Evolutionary conservation across 2,329 filamentous ascomycete species (phyloP).

Genomic region (Aquanectria penicillioides): DNA sequence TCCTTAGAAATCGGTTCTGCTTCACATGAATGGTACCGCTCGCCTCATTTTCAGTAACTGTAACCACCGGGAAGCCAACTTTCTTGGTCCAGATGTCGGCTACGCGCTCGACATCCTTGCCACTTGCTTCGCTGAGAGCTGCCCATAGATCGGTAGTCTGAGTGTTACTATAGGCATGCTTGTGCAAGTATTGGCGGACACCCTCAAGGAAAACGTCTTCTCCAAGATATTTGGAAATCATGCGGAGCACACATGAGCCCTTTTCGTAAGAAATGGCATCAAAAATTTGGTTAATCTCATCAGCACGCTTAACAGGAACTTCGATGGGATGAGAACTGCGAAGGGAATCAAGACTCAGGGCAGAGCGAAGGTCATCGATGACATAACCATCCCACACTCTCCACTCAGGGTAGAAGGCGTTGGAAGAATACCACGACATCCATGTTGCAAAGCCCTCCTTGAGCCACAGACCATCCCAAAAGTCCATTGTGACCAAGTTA

Average conservation of each 20-base stretch:
- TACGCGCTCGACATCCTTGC: conserved; percentile 87
- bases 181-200: conserved; percentile 89
- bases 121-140: conserved; percentile 86
- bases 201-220: conserved; percentile 94
- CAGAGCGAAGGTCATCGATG: conserved; percentile 89
- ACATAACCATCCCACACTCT: conserved; percentile 98
- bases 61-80: conserved; percentile 90
- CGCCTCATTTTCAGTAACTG: conserved; percentile 74
- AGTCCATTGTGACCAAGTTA: conserved; percentile 97
- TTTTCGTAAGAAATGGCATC: conserved; percentile 98
- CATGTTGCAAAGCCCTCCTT: conserved; percentile 86
- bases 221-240: conserved; percentile 95
- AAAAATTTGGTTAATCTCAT: conserved; percentile 98
- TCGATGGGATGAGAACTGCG: conserved; percentile 97
- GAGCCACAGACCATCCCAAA: conserved; percentile 97
- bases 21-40: conserved; percentile 83
- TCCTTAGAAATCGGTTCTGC: conserved; percentile 94
- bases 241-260: conserved; percentile 93
- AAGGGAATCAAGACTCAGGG: conserved; percentile 86
- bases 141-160: conserved; percentile 91
- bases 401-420: conserved; percentile 97
- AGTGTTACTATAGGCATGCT: conserved; percentile 96
- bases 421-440: conserved; percentile 77
- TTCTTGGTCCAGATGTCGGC: conserved; percentile 99
- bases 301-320: conserved; percentile 92